These are phyloP conservation scores for Earliella scabrosa DNA, from an alignment of 1,284 basidiomycete genomes.

Conservation along the genomic window DNA sequence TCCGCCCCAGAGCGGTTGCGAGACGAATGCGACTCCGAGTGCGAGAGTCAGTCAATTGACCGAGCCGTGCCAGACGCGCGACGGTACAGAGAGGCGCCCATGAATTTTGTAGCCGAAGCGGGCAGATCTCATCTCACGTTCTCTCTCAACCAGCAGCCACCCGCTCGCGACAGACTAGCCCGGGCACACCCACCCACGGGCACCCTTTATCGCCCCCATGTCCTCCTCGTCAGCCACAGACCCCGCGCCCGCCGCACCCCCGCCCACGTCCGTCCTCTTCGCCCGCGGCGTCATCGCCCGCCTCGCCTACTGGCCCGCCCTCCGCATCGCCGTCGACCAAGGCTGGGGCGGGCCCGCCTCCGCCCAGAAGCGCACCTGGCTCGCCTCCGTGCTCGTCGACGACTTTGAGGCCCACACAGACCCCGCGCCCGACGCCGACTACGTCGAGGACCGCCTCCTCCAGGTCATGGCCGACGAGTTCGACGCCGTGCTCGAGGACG, in stretches of 20 bases:
- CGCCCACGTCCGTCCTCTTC: constrained; percentile 67
- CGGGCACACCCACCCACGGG: too few relatives aligned
- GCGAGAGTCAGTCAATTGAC: too few relatives aligned
- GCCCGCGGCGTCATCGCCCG: constrained; percentile 84
- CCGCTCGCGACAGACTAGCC: too few relatives aligned
- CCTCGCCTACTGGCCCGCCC: constrained; percentile 80
- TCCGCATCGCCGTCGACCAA: constrained; percentile 83
- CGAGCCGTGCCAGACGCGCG: too few relatives aligned
- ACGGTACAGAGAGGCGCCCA: too few relatives aligned
- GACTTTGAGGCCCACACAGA: constrained; percentile 73
- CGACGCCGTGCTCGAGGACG: constrained; percentile 82
- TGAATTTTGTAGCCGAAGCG: too few relatives aligned
- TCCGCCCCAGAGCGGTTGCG: too few relatives aligned
- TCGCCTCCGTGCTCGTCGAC: constrained; percentile 84
- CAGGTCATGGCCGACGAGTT: constrained; percentile 88
- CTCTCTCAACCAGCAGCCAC: too few relatives aligned
- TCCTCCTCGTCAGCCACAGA: too few relatives aligned
- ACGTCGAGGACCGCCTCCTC: constrained; percentile 78
- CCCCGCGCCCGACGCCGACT: constrained; percentile 67
- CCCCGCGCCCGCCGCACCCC: constrained; percentile 28
- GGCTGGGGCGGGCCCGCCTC: constrained; percentile 82
- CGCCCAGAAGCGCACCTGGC: constrained; percentile 77
- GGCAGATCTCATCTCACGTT: too few relatives aligned
- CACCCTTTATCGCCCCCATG: too few relatives aligned
- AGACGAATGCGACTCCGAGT: too few relatives aligned